Conservation (phyloP, 192 early-diverging fungal genomes). For the Backusella sp. region DNA sequence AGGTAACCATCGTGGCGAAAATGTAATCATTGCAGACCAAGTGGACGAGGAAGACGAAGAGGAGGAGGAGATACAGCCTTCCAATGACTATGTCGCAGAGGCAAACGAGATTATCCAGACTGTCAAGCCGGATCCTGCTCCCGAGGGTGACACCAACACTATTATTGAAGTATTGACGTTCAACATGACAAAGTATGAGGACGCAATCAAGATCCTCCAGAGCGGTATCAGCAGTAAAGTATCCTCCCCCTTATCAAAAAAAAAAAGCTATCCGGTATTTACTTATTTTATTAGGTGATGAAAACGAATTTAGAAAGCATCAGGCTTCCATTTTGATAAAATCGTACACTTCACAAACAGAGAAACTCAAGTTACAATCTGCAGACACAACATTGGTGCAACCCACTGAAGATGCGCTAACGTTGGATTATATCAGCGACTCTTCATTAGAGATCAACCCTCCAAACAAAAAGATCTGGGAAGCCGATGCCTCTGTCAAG, state of each 20-base stretch:
- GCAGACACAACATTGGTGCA: slow-evolving; percentile 14
- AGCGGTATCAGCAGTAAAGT: slow-evolving; percentile 59
- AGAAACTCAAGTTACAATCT: slow-evolving; percentile 42
- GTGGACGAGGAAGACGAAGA: slow-evolving; percentile 23
- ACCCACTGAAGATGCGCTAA: slow-evolving; percentile 11
- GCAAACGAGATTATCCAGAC: slow-evolving; percentile 31
- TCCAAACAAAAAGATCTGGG: slow-evolving; percentile 56
- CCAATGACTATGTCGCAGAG: slow-evolving; percentile 24
- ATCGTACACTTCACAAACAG: slow-evolving; percentile 48
- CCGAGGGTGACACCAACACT: background rate
- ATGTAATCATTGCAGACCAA: background rate
- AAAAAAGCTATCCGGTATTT: background rate
- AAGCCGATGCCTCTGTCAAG: slow-evolving; percentile 66
- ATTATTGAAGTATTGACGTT: background rate
- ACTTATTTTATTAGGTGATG: slow-evolving; percentile 46
- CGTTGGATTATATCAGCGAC: slow-evolving; percentile 9
- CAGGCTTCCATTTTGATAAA: slow-evolving; percentile 45
- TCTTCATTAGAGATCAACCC: slow-evolving; percentile 27
- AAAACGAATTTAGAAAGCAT: slow-evolving; percentile 46
- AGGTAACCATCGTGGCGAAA: slow-evolving; percentile 11
- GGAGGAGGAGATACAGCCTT: background rate
- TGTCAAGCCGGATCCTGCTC: slow-evolving; percentile 10
- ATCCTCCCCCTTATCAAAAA: background rate
- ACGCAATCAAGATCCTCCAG: slow-evolving; percentile 63
- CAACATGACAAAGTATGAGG: slow-evolving; percentile 50